Evolutionary conservation across 345 rosid genomes (phyloP).

Genomic region (Eucalyptus shirleyi): DNA sequence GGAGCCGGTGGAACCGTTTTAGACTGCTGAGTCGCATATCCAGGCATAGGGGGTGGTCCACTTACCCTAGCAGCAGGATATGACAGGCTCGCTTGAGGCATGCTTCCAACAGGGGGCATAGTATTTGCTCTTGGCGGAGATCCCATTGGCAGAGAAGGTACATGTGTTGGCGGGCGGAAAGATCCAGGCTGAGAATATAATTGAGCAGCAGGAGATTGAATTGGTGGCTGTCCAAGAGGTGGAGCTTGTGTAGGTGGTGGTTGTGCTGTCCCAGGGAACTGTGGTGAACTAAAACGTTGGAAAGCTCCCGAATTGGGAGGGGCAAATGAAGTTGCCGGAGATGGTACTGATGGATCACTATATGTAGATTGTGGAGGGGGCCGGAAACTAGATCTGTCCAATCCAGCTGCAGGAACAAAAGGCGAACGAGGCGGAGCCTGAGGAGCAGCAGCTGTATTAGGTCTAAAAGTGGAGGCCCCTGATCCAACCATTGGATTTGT

Average conservation of each 20-base stretch:
- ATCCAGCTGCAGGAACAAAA: constrained; percentile 22
- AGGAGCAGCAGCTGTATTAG: constrained; percentile 26
- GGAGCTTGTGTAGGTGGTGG: constrained; percentile 27
- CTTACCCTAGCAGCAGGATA: constrained; percentile 22
- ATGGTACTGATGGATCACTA: constrained; percentile 24
- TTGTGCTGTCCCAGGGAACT: constrained; percentile 29
- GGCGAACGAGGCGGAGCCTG: constrained; percentile 31
- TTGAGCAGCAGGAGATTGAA: constrained; percentile 49
- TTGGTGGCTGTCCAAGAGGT: constrained; percentile 33
- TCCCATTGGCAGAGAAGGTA: constrained; percentile 47
- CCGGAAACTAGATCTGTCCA: constrained; percentile 33
- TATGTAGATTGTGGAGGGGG: constrained; percentile 22
- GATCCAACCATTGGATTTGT: constrained; percentile 39
- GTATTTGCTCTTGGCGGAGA: constrained; percentile 30
- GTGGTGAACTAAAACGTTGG: constrained; percentile 48
- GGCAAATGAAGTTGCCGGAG: constrained; percentile 31
- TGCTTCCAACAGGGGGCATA: constrained; percentile 18
- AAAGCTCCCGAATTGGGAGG: constrained; percentile 39
- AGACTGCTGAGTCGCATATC: constrained; percentile 42
- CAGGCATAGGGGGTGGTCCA: constrained; percentile 46
- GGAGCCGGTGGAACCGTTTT: constrained; percentile 30
- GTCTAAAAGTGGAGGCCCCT: constrained; percentile 24
- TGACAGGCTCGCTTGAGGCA: constrained; percentile 18
- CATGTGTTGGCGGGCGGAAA: constrained; percentile 38
- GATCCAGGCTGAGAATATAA: constrained; percentile 18